Evolutionary conservation across 495 filamentous ascomycete species (phyloP).

Genomic region (Letharia lupina): DNA sequence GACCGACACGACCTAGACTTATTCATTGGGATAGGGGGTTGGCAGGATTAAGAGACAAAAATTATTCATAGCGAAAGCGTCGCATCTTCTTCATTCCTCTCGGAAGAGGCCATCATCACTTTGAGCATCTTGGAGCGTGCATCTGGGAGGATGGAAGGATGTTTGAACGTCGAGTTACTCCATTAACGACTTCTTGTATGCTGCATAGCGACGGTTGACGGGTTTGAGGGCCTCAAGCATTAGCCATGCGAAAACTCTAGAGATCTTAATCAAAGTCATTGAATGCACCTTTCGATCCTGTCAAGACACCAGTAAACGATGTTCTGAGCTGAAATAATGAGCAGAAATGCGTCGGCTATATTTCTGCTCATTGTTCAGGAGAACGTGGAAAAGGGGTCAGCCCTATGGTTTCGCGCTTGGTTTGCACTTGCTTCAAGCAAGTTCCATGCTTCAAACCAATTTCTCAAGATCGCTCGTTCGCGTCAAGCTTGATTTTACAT

Average conservation of each 20-base stretch:
- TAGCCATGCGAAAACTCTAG: constrained; percentile 5
- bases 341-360: not conserved
- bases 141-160: constrained; percentile 7
- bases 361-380: not conserved
- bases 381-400: constrained; percentile 11
- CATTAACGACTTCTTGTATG: constrained; percentile 9
- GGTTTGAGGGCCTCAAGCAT: constrained; percentile 2
- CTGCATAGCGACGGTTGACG: constrained; percentile 14
- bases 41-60: constrained; percentile 6
- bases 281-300: not conserved
- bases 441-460: not conserved
- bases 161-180: constrained; percentile 3
- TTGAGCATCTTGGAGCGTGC: constrained; percentile 12
- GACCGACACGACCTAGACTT: constrained; percentile 17
- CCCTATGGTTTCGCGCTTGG: constrained; percentile 9
- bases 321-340: not conserved
- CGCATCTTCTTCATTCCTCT: constrained; percentile 12
- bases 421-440: too few relatives aligned
- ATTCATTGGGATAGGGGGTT: constrained; percentile 12
- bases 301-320: not conserved
- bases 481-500: not conserved
- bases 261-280: constrained; percentile 11
- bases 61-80: constrained; percentile 11
- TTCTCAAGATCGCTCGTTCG: constrained; percentile 1
- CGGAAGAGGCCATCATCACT: constrained; percentile 1